Evolutionary conservation across 768 basidiomycete species (phyloP).

Genomic region (Boletus rufocinnamomeus): DNA sequence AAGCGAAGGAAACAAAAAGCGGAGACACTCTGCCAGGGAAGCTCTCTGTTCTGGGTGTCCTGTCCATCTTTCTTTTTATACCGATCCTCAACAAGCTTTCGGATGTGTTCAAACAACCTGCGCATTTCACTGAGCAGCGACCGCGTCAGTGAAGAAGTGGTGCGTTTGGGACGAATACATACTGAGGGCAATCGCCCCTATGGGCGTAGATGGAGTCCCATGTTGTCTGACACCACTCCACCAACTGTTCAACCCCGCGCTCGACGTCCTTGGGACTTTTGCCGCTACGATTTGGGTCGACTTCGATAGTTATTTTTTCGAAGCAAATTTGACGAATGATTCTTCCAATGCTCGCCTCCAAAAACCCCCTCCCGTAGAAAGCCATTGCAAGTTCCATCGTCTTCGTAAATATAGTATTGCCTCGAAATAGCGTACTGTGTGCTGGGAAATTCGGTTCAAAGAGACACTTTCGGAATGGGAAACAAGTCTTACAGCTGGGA

Average conservation of each 20-base stretch:
- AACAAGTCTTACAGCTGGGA: constrained; percentile 53
- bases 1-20: constrained; percentile 90
- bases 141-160: constrained; percentile 5
- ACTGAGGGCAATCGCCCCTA: constrained; percentile 75
- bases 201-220: constrained; percentile 82
- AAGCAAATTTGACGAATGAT: constrained; percentile 68
- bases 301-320: constrained; percentile 79
- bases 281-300: constrained; percentile 70
- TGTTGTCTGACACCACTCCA: constrained; percentile 76
- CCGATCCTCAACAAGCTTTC: constrained; percentile 69
- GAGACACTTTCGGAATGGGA: neutral
- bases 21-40: constrained; percentile 82
- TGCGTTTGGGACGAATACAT: constrained; percentile 33
- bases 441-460: constrained; percentile 42
- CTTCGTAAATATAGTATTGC: constrained; percentile 68
- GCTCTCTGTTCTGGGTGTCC: constrained; percentile 49
- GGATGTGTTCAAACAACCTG: constrained; percentile 65
- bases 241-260: constrained; percentile 65
- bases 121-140: constrained; percentile 63
- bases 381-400: constrained; percentile 79
- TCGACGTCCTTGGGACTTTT: constrained; percentile 64
- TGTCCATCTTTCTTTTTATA: constrained; percentile 46
- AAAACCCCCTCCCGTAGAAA: constrained; percentile 78
- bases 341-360: constrained; percentile 77
- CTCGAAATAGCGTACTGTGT: constrained; percentile 73